Conservation (phyloP, 2,329 filamentous ascomycete species). For the Epichloe scottii region DNA sequence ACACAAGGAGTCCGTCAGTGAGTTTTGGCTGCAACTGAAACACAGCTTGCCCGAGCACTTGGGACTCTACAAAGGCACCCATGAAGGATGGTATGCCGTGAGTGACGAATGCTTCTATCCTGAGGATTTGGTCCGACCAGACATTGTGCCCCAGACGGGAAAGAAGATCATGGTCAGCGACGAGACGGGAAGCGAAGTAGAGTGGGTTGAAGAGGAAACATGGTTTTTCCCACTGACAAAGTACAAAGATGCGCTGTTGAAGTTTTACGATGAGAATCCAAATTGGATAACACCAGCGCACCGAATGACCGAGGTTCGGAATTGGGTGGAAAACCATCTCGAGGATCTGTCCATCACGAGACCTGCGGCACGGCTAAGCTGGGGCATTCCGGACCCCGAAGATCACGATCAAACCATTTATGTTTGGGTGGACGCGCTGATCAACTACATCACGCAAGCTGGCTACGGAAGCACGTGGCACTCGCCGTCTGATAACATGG, state of each 20-base stretch:
- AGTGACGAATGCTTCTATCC: constrained; percentile 97
- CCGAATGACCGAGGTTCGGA: constrained; percentile 67
- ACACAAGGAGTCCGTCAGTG: constrained; percentile 73
- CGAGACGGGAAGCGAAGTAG: constrained; percentile 85
- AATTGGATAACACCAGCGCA: constrained; percentile 60
- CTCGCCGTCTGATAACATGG: constrained; percentile 46
- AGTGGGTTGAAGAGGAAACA: constrained; percentile 87
- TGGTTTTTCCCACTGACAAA: constrained; percentile 89
- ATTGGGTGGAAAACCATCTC: constrained; percentile 64
- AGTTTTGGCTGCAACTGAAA: constrained; percentile 76
- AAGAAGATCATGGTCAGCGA: constrained; percentile 69
- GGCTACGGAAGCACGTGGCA: constrained; percentile 57
- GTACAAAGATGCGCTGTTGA: constrained; percentile 64
- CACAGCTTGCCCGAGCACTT: constrained; percentile 41
- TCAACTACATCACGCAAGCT: constrained; percentile 84
- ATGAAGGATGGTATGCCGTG: constrained; percentile 93
- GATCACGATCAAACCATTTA: constrained; percentile 86
- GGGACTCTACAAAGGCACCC: constrained; percentile 72
- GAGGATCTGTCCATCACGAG: constrained; percentile 84
- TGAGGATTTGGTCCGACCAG: constrained; percentile 56
- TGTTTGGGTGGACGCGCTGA: constrained; percentile 91
- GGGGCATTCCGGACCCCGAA: constrained; percentile 82
- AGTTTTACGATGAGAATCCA: constrained; percentile 69
- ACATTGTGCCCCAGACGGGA: constrained; percentile 68
- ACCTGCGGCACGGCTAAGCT: constrained; percentile 62